phyloP scores from a whole-genome alignment of 805 yeast genomes.

The Candida schatavii region DNA sequence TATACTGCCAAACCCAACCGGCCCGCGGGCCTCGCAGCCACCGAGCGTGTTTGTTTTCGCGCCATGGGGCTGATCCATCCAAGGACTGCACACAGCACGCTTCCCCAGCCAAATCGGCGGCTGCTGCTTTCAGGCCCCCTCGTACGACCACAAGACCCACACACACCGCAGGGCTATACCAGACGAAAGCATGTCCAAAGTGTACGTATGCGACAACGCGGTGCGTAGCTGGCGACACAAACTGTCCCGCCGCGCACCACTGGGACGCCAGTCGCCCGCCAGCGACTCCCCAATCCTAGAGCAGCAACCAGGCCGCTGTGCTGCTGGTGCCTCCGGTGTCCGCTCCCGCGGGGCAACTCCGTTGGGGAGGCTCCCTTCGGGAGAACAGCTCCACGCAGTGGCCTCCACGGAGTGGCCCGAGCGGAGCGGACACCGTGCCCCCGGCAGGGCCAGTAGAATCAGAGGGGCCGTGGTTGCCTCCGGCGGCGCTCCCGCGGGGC shows the following conservation, averaged over 20 bases:
- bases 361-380: neutral
- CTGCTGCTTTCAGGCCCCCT: too few relatives aligned
- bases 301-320: too few relatives aligned
- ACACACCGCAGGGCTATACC: neutral
- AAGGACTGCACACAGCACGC: neutral
- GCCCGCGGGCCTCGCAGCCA: neutral
- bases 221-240: too few relatives aligned
- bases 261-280: too few relatives aligned
- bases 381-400: neutral
- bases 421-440: neutral
- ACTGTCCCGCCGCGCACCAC: too few relatives aligned
- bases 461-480: too few relatives aligned
- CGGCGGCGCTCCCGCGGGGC: neutral
- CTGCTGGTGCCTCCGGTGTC: neutral
- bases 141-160: neutral
- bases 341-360: neutral
- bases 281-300: too few relatives aligned
- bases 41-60: neutral
- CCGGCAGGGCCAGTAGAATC: neutral
- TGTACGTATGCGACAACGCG: slow-evolving; percentile 35
- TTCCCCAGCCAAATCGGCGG: too few relatives aligned
- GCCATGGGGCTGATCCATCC: neutral
- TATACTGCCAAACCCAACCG: too few relatives aligned
- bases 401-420: neutral
- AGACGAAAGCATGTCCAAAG: slow-evolving; percentile 39